A percentile compares a stretch with the other conserved stretches of the same genome.
Evolutionary conservation across 2,329 filamentous ascomycete species (phyloP).

Genomic region (Onygenales sp.): DNA sequence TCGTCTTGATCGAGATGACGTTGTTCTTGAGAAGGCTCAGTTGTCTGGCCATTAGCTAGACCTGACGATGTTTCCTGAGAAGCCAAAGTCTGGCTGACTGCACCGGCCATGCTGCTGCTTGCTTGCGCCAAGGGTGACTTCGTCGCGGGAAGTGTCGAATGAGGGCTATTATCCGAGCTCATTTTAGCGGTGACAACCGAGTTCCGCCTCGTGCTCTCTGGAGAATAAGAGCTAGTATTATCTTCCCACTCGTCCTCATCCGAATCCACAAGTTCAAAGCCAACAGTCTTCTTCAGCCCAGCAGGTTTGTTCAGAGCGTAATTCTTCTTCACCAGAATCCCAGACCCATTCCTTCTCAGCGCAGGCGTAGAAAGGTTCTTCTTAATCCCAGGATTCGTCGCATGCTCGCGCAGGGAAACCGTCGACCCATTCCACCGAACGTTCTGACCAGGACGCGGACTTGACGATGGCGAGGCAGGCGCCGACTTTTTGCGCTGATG

Average conservation of each 20-base stretch:
- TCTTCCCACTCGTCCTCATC: constrained; percentile 39
- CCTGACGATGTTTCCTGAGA: constrained; percentile 2
- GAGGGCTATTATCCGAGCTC: constrained; percentile 6
- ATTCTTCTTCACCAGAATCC: constrained; percentile 30
- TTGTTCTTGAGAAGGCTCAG: constrained; percentile 15
- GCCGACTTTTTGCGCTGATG: constrained; percentile 40
- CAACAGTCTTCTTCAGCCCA: constrained; percentile 35
- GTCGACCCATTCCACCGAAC: constrained; percentile 35
- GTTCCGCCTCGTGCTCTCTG: constrained; percentile 37
- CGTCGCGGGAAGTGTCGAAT: not conserved
- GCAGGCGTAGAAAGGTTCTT: constrained; percentile 37
- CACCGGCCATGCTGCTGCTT: not conserved
- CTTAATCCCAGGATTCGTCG: constrained; percentile 29
- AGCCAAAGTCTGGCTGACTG: not conserved
- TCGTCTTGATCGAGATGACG: constrained; percentile 24
- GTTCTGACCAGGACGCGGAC: constrained; percentile 24
- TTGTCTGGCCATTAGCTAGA: not conserved
- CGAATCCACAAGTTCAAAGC: constrained; percentile 36
- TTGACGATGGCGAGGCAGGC: constrained; percentile 33
- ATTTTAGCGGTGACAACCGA: constrained; percentile 26
- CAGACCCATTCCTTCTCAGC: constrained; percentile 30
- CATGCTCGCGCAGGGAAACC: constrained; percentile 23
- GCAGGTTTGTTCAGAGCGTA: constrained; percentile 18
- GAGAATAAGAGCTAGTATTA: constrained; percentile 37
- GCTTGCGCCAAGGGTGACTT: constrained; percentile 13